Base-by-base conservation (phyloP, 768 basidiomycete species). In the Obba rivulosa region DNA sequence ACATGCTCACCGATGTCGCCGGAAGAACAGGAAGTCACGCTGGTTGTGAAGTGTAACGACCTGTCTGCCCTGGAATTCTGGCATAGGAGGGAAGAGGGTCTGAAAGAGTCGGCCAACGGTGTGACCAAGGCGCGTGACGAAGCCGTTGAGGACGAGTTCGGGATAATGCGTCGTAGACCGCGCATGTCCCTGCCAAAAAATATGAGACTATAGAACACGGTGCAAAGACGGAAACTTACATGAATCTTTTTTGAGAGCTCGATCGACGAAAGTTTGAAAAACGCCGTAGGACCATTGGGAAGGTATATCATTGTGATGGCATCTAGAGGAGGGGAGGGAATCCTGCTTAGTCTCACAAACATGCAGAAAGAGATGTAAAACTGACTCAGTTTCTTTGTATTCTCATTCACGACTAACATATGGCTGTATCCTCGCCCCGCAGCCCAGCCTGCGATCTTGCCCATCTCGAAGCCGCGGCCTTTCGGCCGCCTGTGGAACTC, bases 31-130 rank as follows among this genome's bases (percentile, higher is more conserved):
- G 68, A 98, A 99, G 70, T 99, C 96, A 41, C 96, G 81, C 64
- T 96, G 93, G 61, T 97, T 97, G 62, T 98, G 96, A 17, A 98
- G 73, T 2, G 95, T 96, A 11, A 98, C 94, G 9, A 97, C 94
- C 66, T 99, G 96, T 24, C 96, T 73, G 28, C 96, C 96, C 68
- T 92, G 85, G 62, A 96, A 97, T 63, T 96, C 90, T 0, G 93
- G 92, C 53, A 95, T 71, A 7, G 90, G 92, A 16, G 96, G 96
- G 71, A 97, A 98, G 18, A 93, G 78, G 1, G 93, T 93, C 58
- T 96, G 95, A 69, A 98, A 95, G 76, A 99, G 86, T 21, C 92
- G 80, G 14, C 96, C 96, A 43, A 97, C 83, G 14, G 85, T 83
- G 62, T 96, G 90, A 36, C 96, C 96, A 17, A 99, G 81, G 13